Evolutionary conservation across 1,139 yeast genomes (phyloP), one percentile per base, ranked within the genome.

Genomic region (Taphrina communis): DNA sequence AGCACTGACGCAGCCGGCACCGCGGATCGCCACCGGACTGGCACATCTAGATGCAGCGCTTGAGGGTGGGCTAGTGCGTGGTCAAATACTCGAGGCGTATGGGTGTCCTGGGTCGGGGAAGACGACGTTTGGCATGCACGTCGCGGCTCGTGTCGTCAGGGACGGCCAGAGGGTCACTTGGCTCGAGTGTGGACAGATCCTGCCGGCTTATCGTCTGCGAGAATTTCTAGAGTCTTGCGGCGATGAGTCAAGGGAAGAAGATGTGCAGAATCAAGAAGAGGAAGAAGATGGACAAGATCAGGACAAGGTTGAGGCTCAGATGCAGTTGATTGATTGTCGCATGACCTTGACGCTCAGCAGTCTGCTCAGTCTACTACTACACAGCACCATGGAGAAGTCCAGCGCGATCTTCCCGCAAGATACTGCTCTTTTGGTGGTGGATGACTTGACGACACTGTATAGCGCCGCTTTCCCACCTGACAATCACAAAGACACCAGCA

Each of bases 401-500:
- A 46, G 38, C 8, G 17, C 46, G 39, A 17, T 68, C 35, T 25
- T 25, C 31, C 36, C 53, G 21, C 35, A 21, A 31, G 65, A 62
- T 14, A 62, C 62, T n/a, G 44, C 46, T 11, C 46, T 68, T 25
- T 62, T 68, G 52, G 65, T 68, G 35, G 55, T 68, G 14, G 70
- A 68, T 46, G 70, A 68, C 19, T 25, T 68, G 63, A 59, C 70
- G 42, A 68, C 70, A 21, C 52, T 65, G 11, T 57, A 51, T 41
- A 68, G 42, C 46, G 63, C 70, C 19, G 70, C 70, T 12, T 68
- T 68, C 44, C 68, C 70, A 8, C 58, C 70, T 6, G 70, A 68
- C 57, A 53, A 62, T 38, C 36, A 46, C 41, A 50, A 51, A 7
- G 61, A 61, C 31, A 36, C 65, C n/a, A 48, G 25, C 12, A 36